Evolutionary conservation across 768 basidiomycete species (phyloP), one percentile per base, ranked within the genome.

Genomic region (Tylopilus intermedius): DNA sequence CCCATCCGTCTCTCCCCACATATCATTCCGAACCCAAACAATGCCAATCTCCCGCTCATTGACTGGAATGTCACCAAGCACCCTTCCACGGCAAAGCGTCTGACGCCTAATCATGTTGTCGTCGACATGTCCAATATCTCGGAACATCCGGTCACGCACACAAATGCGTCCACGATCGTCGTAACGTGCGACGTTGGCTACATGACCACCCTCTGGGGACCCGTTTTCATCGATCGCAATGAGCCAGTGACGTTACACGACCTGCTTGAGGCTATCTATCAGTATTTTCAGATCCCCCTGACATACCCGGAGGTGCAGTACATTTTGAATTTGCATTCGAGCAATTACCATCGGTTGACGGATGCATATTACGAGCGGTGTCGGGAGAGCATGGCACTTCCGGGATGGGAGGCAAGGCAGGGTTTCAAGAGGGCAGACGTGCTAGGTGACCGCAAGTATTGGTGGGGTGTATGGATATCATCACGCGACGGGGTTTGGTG

Each of bases 381-480:
- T 47, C 63, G 62, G 26, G 69, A 74, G 21, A 70, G 74, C 6
- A 60, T 61, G 49, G 74, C 74, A 26, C 55, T 83, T 8, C 62
- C 67, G 11, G 72, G 62, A 2, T 73, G 75, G 50, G 73, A 76
- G 39, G 59, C 71, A 32, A 57, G 55, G 38, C 62, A 71, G 45
- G 76, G 77, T 0, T 76, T 76, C 48, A 72, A 62, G 57, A 72
- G 82, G 33, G 72, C 77, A 39, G 83, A 84, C 62, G 71, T 73
- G 44, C 57, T 83, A 30, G 80, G 79, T 1, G 69, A 71, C 37
- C 66, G 70, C 48, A 71, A 74, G 50, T 62, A 69, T 47, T 83
- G 76, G 61, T 73, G 75, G 62, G 80, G 79, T 1, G 46, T 64
- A 37, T 69, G 67, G 68, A 54, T 67, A 29, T 57, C 68, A 30